Evolutionary conservation across 2,329 filamentous ascomycete species (phyloP), one percentile per base, ranked within the genome.

Genomic region (Paraconiothyrium brasiliense): DNA sequence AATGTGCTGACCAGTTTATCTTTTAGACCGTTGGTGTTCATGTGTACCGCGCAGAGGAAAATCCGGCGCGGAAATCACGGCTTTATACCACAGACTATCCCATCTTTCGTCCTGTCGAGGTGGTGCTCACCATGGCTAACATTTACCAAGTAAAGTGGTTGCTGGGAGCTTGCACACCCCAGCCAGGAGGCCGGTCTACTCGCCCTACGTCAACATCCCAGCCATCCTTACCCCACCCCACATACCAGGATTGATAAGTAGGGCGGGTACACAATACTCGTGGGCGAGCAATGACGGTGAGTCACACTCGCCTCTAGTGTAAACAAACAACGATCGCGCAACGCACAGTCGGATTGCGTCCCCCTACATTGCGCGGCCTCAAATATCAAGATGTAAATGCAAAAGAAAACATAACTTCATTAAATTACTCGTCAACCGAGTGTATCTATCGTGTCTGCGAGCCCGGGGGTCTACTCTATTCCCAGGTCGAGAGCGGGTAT

Each of bases 381-480:
- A 30, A 30, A 30, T 30, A 6, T 6, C 27, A 30, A 30, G 27
- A 30, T 30, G 4, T 30, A 30, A 6, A 30, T 6, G 27, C 27
- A 6, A 41, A 41, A n/a, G 16, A 41, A 7, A n/a, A 41, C 50
- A 41, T 52, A 41, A 52, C 20, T 52, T 52, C 50, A 39, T 52
- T 52, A 30, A 51, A 52, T 52, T 52, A 52, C 35, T 52, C 50
- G 34, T n/a, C n/a, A 27, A 52, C 41, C 50, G 34, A 41, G 39
- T 35, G 34, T 52, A 13, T 52, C 50, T 52, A 52, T 52, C 50
- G 35, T 52, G 34, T 52, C 34, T 52, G 14, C 20, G 50, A 41
- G 14, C 3, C 14, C 50, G 9, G n/a, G 10, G 22, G 34, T 39
- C 50, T 41, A 39, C 14, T 41, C 39, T 20, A 41, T 2, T 52